phyloP scores from a whole-genome alignment of 1,139 yeast genomes.

The Kodamaea sp. region DNA sequence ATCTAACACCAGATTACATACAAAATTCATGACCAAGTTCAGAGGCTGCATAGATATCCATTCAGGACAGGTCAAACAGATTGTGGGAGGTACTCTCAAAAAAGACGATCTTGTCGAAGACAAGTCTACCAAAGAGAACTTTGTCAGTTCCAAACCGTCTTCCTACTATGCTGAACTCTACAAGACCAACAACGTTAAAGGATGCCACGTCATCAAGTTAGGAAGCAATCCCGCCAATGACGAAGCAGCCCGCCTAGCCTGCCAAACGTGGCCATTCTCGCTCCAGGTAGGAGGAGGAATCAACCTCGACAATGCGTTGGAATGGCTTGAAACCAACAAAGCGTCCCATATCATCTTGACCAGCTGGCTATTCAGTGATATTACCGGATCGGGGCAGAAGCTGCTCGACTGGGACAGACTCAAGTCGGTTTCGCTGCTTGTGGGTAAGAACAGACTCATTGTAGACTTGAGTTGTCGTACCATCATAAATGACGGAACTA shows the following conservation, averaged over 20 bases:
- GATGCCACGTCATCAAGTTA: slow-evolving; percentile 91
- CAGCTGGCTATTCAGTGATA: slow-evolving; percentile 78
- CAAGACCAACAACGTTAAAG: slow-evolving; percentile 52
- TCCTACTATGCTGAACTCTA: slow-evolving; percentile 78
- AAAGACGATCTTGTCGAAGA: slow-evolving; percentile 43
- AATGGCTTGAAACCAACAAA: slow-evolving; percentile 64
- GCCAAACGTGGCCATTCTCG: slow-evolving; percentile 68
- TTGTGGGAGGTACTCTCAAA: slow-evolving; percentile 87
- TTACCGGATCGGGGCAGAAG: slow-evolving; percentile 31
- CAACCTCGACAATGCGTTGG: slow-evolving; percentile 64
- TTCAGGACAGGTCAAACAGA: slow-evolving; percentile 92
- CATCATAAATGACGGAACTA: slow-evolving; percentile 27
- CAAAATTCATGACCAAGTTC: slow-evolving; percentile 68
- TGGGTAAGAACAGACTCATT: slow-evolving; percentile 73
- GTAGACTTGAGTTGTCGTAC: slow-evolving; percentile 87
- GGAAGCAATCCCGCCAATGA: slow-evolving; percentile 80
- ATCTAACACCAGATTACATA: neutral
- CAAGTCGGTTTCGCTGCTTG: slow-evolving; percentile 41
- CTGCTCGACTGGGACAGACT: slow-evolving; percentile 60
- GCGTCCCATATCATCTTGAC: slow-evolving; percentile 92
- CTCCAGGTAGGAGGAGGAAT: slow-evolving; percentile 96
- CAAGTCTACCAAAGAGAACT: slow-evolving; percentile 63
- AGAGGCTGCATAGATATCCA: slow-evolving; percentile 96
- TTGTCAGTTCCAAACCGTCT: slow-evolving; percentile 75
- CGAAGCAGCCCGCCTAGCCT: slow-evolving; percentile 76